These are phyloP conservation scores for Geotrichum fermentans DNA, from an alignment of 1,139 yeast species.

Conservation along the genomic window DNA sequence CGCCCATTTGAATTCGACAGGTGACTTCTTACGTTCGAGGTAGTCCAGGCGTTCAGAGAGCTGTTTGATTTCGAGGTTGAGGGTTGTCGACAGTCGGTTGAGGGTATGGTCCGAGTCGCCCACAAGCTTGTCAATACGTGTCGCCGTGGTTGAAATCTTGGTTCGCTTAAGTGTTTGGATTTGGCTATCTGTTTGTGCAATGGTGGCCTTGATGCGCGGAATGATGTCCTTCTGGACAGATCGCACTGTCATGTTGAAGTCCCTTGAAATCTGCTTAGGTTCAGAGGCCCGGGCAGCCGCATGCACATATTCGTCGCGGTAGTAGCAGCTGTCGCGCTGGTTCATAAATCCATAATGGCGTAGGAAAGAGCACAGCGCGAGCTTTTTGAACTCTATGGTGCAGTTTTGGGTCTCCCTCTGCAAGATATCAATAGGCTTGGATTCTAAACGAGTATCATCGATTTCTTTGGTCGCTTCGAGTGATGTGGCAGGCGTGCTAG, in stretches of 20 bases:
- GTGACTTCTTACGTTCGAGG: slow-evolving; percentile 33
- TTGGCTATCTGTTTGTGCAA: slow-evolving; percentile 2
- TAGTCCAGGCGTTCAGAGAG: slow-evolving; percentile 65
- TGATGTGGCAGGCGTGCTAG: not conserved
- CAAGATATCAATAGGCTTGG: not conserved
- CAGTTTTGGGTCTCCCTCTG: not conserved
- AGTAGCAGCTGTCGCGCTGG: not conserved
- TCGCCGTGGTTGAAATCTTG: slow-evolving; percentile 16
- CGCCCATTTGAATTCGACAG: slow-evolving; percentile 7
- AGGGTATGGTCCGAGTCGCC: slow-evolving; percentile 70
- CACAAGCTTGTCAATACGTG: slow-evolving; percentile 33
- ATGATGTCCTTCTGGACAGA: slow-evolving; percentile 1
- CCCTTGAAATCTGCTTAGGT: slow-evolving; percentile 3
- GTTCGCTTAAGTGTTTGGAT: slow-evolving; percentile 10
- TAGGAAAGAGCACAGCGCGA: slow-evolving; percentile 5
- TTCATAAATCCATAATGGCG: not conserved
- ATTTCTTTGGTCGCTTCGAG: not conserved
- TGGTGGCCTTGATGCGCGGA: not conserved
- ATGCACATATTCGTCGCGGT: not conserved
- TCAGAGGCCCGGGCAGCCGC: slow-evolving; percentile 4
- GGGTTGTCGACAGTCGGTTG: slow-evolving; percentile 78
- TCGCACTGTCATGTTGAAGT: not conserved
- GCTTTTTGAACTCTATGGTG: slow-evolving; percentile 1
- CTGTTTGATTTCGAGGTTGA: slow-evolving; percentile 65
- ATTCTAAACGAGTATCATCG: too few species aligned